These are phyloP conservation scores for Lotus japonicus DNA, from an alignment of 306 rosid species.

Conservation along the genomic window DNA sequence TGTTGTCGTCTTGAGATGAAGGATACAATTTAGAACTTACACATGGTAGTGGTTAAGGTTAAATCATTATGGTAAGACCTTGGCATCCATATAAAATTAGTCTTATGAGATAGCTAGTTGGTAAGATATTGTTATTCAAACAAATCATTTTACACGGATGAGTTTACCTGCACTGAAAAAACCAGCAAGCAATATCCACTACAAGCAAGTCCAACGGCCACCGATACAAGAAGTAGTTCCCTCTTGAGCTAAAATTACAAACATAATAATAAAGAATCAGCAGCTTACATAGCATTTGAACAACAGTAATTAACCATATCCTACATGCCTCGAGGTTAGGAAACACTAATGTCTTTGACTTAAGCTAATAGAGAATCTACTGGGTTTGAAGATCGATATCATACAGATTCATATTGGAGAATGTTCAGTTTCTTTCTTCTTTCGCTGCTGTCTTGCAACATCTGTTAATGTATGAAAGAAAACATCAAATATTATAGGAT, in stretches of 20 bases:
- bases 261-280: slow-evolving; percentile 8
- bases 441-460: slow-evolving; percentile 55
- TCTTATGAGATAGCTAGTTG: background rate
- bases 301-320: slow-evolving; percentile 4
- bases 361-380: slow-evolving; percentile 33
- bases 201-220: slow-evolving; percentile 79
- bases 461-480: slow-evolving; percentile 34
- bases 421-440: slow-evolving; percentile 71
- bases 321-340: slow-evolving; percentile 2
- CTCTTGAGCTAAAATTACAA: slow-evolving; percentile 67
- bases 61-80: background rate
- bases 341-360: slow-evolving; percentile 8
- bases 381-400: slow-evolving; percentile 46
- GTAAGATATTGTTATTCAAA: background rate
- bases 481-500: background rate
- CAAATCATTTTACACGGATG: background rate
- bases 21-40: background rate
- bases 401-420: slow-evolving; percentile 93
- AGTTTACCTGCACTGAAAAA: slow-evolving; percentile 76
- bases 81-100: background rate
- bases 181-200: slow-evolving; percentile 68
- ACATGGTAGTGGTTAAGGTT: background rate
- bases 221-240: slow-evolving; percentile 69
- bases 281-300: slow-evolving; percentile 6
- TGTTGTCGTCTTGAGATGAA: background rate